Conservation (phyloP, 1,284 basidiomycete species). For the Pterulicium gracile region DNA sequence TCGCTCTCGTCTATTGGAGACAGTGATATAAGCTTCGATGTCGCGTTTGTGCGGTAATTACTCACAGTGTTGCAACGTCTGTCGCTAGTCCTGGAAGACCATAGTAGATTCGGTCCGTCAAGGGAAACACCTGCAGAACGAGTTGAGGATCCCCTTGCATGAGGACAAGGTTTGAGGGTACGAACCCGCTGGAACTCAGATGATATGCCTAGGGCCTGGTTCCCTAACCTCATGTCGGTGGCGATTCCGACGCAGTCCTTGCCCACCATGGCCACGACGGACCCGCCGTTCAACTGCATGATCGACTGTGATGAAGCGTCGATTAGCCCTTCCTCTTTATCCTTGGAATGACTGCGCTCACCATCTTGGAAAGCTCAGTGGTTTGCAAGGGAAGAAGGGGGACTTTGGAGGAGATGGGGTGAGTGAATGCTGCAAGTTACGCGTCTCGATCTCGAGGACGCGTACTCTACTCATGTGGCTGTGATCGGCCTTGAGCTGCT, state of each 20-base stretch:
- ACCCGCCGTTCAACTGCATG: constrained; percentile 90
- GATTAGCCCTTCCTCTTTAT: not conserved
- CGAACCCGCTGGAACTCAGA: constrained; percentile 90
- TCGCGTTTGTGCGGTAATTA: constrained; percentile 8
- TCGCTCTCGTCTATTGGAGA: constrained; percentile 57
- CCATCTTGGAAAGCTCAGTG: constrained; percentile 31
- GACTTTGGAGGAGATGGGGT: constrained; percentile 12
- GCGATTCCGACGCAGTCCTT: constrained; percentile 99
- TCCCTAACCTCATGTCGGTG: constrained; percentile 88
- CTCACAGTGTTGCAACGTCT: constrained; percentile 87
- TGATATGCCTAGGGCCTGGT: constrained; percentile 82
- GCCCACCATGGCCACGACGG: constrained; percentile 97
- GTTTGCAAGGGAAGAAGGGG: not conserved
- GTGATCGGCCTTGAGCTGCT: too few relatives aligned
- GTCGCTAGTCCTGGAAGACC: constrained; percentile 91
- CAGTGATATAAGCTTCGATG: constrained; percentile 8
- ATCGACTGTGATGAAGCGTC: constrained; percentile 44
- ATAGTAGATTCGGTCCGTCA: constrained; percentile 88
- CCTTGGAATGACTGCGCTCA: constrained; percentile 16
- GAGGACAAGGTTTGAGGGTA: not conserved
- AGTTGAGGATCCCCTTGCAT: constrained; percentile 4
- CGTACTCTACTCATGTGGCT: not conserved
- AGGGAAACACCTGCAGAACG: constrained; percentile 72
- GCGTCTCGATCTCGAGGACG: constrained; percentile 1
- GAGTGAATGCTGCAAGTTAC: constrained; percentile 3